These are phyloP conservation scores for Coniosporium apollinis DNA, from an alignment of 495 filamentous ascomycete genomes.

Conservation along the genomic window DNA sequence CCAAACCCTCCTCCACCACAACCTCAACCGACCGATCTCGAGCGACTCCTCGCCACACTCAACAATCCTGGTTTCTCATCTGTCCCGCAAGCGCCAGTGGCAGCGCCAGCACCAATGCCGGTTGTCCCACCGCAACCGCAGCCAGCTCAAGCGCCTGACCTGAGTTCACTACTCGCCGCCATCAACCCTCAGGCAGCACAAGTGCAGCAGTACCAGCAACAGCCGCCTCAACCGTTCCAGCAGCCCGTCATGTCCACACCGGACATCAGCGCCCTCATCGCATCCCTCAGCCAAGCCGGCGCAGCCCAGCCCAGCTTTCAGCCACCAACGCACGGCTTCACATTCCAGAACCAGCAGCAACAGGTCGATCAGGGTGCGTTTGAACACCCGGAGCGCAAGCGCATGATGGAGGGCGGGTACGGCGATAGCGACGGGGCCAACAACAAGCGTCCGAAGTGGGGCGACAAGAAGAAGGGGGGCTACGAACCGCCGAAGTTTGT, in stretches of 20 bases:
- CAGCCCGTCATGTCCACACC: background rate
- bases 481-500: conserved; percentile 13
- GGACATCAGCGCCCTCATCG: conserved; percentile 1
- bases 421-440: background rate
- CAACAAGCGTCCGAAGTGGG: conserved; percentile 1
- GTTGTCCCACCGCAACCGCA: conserved; percentile 1
- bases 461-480: conserved; percentile 9
- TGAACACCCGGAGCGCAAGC: conserved; percentile 3
- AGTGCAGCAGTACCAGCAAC: conserved; percentile 1
- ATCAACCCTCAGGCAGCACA: no score
- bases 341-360: conserved; percentile 5
- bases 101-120: conserved; percentile 1
- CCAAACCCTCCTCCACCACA: conserved; percentile 13
- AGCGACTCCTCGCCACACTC: conserved; percentile 34
- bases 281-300: conserved; percentile 1
- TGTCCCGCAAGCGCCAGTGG: background rate
- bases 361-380: conserved; percentile 2
- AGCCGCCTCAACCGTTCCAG: background rate
- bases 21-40: conserved; percentile 23
- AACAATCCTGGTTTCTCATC: conserved; percentile 12
- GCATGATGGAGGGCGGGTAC: conserved; percentile 1
- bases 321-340: background rate
- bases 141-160: background rate
- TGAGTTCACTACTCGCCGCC: no score
- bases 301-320: background rate